Percentiles rank a stretch among this genome's conserved stretches.
Conservation (phyloP, 2,329 filamentous ascomycete genomes). For the Calonectria leucothoes region DNA sequence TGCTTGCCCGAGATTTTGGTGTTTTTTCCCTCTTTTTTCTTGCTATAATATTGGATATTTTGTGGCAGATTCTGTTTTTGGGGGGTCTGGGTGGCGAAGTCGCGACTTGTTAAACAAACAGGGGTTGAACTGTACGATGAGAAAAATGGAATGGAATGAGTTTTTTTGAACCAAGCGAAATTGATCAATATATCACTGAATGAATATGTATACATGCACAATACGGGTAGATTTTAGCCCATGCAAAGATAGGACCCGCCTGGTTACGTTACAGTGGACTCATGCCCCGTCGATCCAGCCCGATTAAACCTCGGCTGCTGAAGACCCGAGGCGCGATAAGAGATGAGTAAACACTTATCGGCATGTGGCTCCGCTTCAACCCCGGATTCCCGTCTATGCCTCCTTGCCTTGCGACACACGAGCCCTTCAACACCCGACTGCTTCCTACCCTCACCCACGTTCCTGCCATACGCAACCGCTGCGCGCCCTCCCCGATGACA, state of each 20-base stretch:
- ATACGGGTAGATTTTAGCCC: neutral
- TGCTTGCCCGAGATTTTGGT: too few relatives aligned
- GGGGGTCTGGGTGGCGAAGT: too few relatives aligned
- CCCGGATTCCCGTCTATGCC: conserved; percentile 28
- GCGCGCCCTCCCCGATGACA: conserved; percentile 43
- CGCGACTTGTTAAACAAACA: too few relatives aligned
- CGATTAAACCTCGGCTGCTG: conserved; percentile 39
- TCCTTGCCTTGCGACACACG: conserved; percentile 23
- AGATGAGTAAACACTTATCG: conserved; percentile 29
- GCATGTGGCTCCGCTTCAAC: conserved; percentile 39
- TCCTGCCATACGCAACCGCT: neutral
- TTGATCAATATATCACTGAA: too few relatives aligned
- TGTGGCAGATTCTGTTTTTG: too few relatives aligned
- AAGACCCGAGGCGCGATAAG: conserved; percentile 21
- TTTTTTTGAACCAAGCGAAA: neutral
- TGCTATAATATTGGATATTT: too few relatives aligned
- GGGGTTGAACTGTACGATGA: neutral
- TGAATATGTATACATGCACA: too few relatives aligned
- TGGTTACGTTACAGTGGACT: neutral
- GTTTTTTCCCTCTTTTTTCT: too few relatives aligned
- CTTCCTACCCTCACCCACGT: neutral
- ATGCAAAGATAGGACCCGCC: neutral
- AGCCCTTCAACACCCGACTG: conserved; percentile 15
- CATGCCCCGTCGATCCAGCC: neutral
- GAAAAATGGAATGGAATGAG: neutral